A percentile compares a stretch with the other conserved stretches of the same genome.
These are phyloP conservation scores for Sideroxylon spinosum DNA, from an alignment of 179 eudicot genomes.

Conservation along the genomic window DNA sequence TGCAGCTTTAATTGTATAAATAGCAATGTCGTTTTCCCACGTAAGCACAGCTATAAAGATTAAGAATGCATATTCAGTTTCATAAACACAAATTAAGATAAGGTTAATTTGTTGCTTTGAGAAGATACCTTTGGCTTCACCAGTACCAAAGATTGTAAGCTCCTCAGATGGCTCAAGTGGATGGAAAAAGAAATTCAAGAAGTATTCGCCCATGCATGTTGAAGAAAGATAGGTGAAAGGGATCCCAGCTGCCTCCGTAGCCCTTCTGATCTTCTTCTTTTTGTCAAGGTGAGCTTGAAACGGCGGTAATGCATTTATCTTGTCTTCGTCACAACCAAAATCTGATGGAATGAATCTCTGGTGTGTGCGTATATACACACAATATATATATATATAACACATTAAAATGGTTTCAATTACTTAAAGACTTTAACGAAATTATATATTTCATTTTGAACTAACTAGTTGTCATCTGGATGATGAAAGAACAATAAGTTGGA, in stretches of 20 bases:
- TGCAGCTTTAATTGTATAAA: not conserved
- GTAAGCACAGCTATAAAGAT: slow-evolving; percentile 10
- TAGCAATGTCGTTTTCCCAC: not conserved
- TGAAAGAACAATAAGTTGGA: too few species aligned
- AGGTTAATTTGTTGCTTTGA: not conserved
- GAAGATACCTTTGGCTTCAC: slow-evolving; percentile 12
- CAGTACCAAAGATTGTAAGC: not conserved
- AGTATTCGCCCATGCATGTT: slow-evolving; percentile 7
- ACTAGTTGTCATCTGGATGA: too few species aligned
- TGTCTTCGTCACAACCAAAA: slow-evolving; percentile 14
- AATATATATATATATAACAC: too few species aligned
- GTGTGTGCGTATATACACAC: too few species aligned
- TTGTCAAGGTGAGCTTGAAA: slow-evolving; percentile 9
- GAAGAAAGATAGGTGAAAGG: slow-evolving; percentile 14
- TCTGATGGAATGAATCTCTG: slow-evolving; percentile 23
- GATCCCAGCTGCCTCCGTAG: slow-evolving; percentile 3
- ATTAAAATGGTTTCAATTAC: too few species aligned
- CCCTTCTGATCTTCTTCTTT: slow-evolving; percentile 18
- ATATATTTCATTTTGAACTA: too few species aligned
- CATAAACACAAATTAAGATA: too few species aligned
- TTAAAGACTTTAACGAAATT: too few species aligned
- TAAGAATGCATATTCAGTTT: too few species aligned
- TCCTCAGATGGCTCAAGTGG: not conserved
- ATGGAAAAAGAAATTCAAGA: slow-evolving; percentile 8
- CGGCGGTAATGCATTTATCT: not conserved